Evolutionary conservation across 2,329 filamentous ascomycete species (phyloP), one percentile per base, ranked within the genome.

Genomic region (Diaporthe nobilis): DNA sequence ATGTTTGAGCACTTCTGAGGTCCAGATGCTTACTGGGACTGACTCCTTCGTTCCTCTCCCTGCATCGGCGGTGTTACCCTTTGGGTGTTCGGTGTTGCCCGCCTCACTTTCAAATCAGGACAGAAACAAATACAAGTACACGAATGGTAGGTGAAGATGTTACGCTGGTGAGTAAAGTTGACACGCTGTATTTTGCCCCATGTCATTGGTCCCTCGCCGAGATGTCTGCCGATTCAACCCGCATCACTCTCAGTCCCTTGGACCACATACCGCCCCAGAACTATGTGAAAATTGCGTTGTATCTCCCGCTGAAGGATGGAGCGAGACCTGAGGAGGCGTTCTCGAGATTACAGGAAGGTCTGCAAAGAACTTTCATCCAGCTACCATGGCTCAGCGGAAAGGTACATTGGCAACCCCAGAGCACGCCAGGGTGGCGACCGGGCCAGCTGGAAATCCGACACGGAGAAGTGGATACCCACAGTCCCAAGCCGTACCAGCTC

Each of bases 401-500:
- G 34, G 73, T 80, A 22, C 58, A 75, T 25, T 22, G 4, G 5
- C 73, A 75, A 28, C 31, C 58, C 1, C 71, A 71, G 4, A 47
- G 20, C 2, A 57, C 75, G n/a, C 60, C 72, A 12, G 77, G 75
- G 10, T 78, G 77, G 75, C 75, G 77, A 15, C 77, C 75, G 0
- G 79, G 79, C 2, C 77, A 80, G 74, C 77, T 74, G 8, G 79
- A 80, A 68, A 74, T 79, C 34, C 77, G 78, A 13, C 78, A 78
- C 71, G 12, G 39, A 13, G 31, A 73, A 4, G n/a, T 51, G n/a
- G 31, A 22, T 8, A 77, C 9, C 84, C 22, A 31, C 15, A 4
- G n/a, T 31, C 22, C 22, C 10, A 37, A 17, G 22, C 55, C 34
- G 15, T 31, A 57, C 28, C 84, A 25, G 86, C 86, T 72, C 81